Evolutionary conservation across 2,329 filamentous ascomycete genomes (phyloP), one percentile per base, ranked within the genome.

Genomic region (Geosmithia morbida): DNA sequence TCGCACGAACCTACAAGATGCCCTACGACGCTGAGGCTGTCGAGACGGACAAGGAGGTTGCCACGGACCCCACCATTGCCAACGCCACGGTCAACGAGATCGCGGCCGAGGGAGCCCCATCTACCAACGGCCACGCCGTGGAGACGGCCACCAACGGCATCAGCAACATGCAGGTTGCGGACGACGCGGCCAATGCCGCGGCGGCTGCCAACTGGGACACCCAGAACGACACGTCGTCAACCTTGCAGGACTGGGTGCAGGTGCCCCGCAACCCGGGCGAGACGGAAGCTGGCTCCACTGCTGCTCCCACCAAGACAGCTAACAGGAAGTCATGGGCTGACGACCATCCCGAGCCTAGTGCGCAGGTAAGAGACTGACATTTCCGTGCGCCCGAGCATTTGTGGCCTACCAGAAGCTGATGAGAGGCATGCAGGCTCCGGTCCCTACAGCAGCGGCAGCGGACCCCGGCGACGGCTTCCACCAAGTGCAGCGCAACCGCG

Each of bases 321-420:
- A 72, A 73, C 56, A 70, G 71, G 29, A 79, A 83, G 59, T 87
- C 81, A 56, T 94, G 86, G 86, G 86, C 86, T 22, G 87, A 94
- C 57, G 85, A 92, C 51, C 77, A 85, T 55, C 77, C 83, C 17
- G 77, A 80, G 50, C 63, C 61, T 48, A 61, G 61, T 39, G 54
- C 62, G 29, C 66, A 70, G 59, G 70, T 75, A 60, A 54, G 67
- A 57, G 20, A 26, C 7, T 44, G 17, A 39, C 26, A 18, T 19
- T 42, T 26, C 33, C 26, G 8, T 19, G 7, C 26, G 43, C 5
- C 42, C 30, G 7, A 46, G 30, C n/a, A n/a, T 37, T 5, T 37
- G 33, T n/a, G 16, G 10, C 37, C 4, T 44, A 8, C 11, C 29
- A 16, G 29, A 45, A 17, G 10, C 6, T 45, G 22, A n/a, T 11